A percentile compares a stretch with the other conserved stretches of the same genome.
These are phyloP conservation scores for Cronartium quercuum DNA, from an alignment of 1,284 basidiomycete species.

Conservation along the genomic window DNA sequence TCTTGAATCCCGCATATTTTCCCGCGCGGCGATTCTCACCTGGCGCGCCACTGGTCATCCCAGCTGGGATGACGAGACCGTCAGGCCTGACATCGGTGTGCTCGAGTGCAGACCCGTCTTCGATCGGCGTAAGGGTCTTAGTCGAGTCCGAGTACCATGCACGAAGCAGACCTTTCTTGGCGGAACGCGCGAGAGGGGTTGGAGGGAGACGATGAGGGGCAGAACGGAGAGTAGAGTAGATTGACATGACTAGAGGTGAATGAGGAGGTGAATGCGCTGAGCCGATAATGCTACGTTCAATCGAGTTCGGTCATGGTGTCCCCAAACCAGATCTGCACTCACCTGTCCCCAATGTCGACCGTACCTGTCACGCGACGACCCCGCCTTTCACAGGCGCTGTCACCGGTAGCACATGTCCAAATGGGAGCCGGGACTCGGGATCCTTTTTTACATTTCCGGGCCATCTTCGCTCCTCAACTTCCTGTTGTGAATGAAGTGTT, in stretches of 20 bases:
- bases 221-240: not conserved
- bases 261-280: not conserved
- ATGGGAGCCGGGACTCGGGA: too few species aligned
- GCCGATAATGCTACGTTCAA: not conserved
- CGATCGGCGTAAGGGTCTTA: not conserved
- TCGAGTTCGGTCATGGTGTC: too few species aligned
- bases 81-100: constrained; percentile 2
- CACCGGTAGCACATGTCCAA: too few species aligned
- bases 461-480: too few species aligned
- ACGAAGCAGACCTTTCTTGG: not conserved
- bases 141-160: constrained; percentile 12
- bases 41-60: constrained; percentile 34
- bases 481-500: too few species aligned
- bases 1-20: not conserved
- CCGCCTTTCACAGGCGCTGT: too few species aligned
- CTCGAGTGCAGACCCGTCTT: not conserved
- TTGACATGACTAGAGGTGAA: not conserved
- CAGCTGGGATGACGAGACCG: constrained; percentile 16
- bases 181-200: not conserved
- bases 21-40: not conserved
- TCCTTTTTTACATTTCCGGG: too few species aligned
- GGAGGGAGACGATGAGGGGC: not conserved
- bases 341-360: too few species aligned
- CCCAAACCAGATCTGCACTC: too few species aligned
- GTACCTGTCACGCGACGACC: too few species aligned